Base-by-base conservation (phyloP, 805 yeast genomes). In the Millerozyma acaciae region DNA sequence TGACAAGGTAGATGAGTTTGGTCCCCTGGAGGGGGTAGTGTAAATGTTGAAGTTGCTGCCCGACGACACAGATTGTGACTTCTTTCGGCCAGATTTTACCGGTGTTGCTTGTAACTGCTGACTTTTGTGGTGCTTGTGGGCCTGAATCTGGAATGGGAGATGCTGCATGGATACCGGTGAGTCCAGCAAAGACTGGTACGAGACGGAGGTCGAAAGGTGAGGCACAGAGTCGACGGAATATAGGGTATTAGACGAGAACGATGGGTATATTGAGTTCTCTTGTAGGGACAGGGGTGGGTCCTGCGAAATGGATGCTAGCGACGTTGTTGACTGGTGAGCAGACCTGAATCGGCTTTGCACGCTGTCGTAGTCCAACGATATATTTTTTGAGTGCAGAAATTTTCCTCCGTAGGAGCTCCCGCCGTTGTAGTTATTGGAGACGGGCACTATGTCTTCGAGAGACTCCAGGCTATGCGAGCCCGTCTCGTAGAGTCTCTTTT, bases 81-180 rank as follows among this genome's bases (percentile, higher is more conserved):
- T 55, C 29, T 55, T 58, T 37, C 70, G 47, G 16, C 52, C 51
- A 13, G 40, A 26, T 35, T 61, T 48, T 14, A 63, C 45, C 2
- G 72, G 70, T 6, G 70, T 65, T 22, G 61, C 47, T 23, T 26
- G 22, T n/a, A n/a, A n/a, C n/a, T n/a, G n/a, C n/a, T n/a, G n/a
- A n/a, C n/a, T n/a, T n/a, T n/a, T n/a, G n/a, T n/a, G n/a, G 28
- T 33, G 26, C 13, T 20, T 35, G 14, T 26, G 40, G 6, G 32
- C 33, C 16, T 30, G 37, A 8, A 22, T 45, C 17, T 29, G 37
- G 6, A 21, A 33, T 21, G 32, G 34, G 15, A 37, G 40, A 16
- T 37, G 45, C 15, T 42, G 50, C 16, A 42, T 35, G n/a, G 60
- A 51, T 30, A 48, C 43, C 4, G 67, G 63, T 16, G 58, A 50